Base-by-base conservation (phyloP, 495 filamentous ascomycete species). In the Tuber microsphaerosporum region DNA sequence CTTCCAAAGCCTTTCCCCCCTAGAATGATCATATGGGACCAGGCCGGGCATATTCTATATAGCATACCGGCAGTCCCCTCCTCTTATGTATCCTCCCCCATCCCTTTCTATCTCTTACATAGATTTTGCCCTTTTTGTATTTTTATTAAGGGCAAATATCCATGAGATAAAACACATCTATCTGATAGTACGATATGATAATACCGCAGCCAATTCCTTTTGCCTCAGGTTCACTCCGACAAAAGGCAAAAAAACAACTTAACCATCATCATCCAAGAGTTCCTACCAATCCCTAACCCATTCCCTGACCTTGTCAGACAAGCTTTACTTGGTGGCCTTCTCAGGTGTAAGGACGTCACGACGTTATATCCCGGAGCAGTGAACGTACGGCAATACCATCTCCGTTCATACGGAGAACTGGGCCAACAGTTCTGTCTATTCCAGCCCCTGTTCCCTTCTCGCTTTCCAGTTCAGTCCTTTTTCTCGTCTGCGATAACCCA, bases 141-240 rank as follows among this genome's bases (percentile, higher is more conserved):
- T 65, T 65, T 16, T 65, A 65, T 65, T 65, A 16, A 65, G 56
- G 56, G 56, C 56, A 65, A 34, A 65, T 34, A 65, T 65, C 56
- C 56, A 65, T 65, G 56, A 17, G 56, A 34, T 17, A 65, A 65
- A 34, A 34, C 56, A 65, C 56, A 16, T 65, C 56, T 65, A 65
- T 65, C 56, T 65, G 56, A 65, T 31, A 65, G 56, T 34, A 65
- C 31, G 56, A 65, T 65, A 65, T 65, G 56, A 65, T 7, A 65
- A 65, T 65, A 34, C 56, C 26, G 56, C 56, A 34, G 26, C 56
- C 26, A 34, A 65, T 65, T 34, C 26, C 26, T 26, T 61, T 34
- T 34, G 56, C 26, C 56, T 34, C 31, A 65, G 34, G 56, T 65
- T 34, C 56, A 65, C 56, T 34, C 14, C 26, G 26, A 65, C 26